Percentiles rank a stretch among this genome's conserved stretches.
Evolutionary conservation across 202 grass and related monocot genomes (phyloP).

Genomic region (Digitaria exilis): DNA sequence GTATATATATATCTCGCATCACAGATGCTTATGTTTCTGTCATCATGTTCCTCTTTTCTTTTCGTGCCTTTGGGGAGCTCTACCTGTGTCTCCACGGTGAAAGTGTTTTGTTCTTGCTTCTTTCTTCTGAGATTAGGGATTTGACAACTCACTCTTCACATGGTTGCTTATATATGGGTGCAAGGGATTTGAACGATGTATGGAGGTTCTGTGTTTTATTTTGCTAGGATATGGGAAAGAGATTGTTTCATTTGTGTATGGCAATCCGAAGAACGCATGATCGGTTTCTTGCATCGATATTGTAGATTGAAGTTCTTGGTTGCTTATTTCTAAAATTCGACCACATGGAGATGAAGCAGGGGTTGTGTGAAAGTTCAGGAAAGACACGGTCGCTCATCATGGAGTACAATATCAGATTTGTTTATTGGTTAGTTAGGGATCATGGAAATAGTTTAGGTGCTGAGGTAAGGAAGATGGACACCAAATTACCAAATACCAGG

Average conservation of each 20-base stretch:
- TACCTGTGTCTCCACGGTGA: neutral
- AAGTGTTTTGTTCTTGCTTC: constrained; percentile 9
- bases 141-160: constrained; percentile 1
- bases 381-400: neutral
- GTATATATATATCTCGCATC: neutral
- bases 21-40: neutral
- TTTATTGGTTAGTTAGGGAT: constrained; percentile 63
- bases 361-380: neutral
- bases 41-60: neutral
- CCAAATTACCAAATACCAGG: constrained; percentile 28
- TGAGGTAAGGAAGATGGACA: constrained; percentile 37
- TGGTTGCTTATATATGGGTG: neutral
- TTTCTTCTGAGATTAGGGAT: constrained; percentile 27
- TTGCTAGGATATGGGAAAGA: neutral
- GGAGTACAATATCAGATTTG: constrained; percentile 16
- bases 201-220: neutral
- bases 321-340: constrained; percentile 10
- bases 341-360: neutral
- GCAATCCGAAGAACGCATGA: neutral
- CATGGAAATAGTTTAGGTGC: constrained; percentile 41
- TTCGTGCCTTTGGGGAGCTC: neutral
- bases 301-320: neutral
- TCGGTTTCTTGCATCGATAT: neutral
- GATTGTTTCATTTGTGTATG: neutral
- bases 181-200: neutral